Percentiles rank a stretch among this genome's conserved stretches.
Evolutionary conservation across 2,329 filamentous ascomycete species (phyloP).

Genomic region (Colletotrichum cordylinicola): DNA sequence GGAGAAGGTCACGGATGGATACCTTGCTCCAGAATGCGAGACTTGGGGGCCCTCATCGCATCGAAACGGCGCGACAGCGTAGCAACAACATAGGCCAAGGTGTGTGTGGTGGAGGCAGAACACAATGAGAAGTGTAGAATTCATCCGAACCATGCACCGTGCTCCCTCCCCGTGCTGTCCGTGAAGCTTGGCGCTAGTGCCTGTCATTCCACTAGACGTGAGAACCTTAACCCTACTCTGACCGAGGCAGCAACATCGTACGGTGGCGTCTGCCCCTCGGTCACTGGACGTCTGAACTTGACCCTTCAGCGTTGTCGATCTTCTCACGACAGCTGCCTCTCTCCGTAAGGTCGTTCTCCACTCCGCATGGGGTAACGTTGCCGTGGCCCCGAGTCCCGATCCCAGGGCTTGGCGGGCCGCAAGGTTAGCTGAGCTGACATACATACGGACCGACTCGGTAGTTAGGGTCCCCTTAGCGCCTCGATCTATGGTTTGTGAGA

Average conservation of each 20-base stretch:
- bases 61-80: background rate
- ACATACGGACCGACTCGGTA: background rate
- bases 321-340: background rate
- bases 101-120: background rate
- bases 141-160: background rate
- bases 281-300: background rate
- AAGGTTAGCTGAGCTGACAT: background rate
- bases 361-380: background rate
- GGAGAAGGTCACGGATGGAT: background rate
- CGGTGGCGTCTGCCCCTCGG: background rate
- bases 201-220: background rate
- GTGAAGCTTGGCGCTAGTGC: background rate
- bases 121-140: background rate
- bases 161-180: background rate
- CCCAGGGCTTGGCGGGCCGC: background rate
- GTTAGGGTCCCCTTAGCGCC: background rate
- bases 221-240: background rate
- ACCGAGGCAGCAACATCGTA: background rate
- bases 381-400: background rate
- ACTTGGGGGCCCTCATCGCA: background rate
- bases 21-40: background rate
- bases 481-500: background rate
- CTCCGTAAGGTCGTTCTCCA: background rate
- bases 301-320: background rate
- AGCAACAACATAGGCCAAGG: background rate